These are phyloP conservation scores for Leishmania tropica DNA, from an alignment of 208 protist genomes.

Conservation along the genomic window DNA sequence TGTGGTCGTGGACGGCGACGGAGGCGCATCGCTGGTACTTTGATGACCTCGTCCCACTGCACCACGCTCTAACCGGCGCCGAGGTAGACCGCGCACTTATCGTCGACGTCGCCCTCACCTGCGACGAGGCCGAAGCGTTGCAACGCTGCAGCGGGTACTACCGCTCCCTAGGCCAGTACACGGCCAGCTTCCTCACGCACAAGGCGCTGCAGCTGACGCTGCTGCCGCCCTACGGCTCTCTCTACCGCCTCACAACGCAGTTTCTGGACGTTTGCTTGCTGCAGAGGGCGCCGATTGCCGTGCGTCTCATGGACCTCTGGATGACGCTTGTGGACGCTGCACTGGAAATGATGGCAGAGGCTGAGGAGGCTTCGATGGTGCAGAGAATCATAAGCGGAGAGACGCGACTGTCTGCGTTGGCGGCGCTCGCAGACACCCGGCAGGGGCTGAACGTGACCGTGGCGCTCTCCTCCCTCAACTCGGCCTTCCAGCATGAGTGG, in stretches of 20 bases:
- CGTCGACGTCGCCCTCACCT: slow-evolving; percentile 6
- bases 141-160: slow-evolving; percentile 71
- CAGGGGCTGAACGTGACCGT: slow-evolving; percentile 22
- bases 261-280: slow-evolving; percentile 75
- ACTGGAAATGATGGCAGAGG: slow-evolving; percentile 27
- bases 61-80: slow-evolving; percentile 15
- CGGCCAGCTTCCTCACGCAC: slow-evolving; percentile 67
- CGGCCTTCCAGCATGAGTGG: slow-evolving; percentile 64
- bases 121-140: slow-evolving; percentile 41
- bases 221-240: slow-evolving; percentile 68
- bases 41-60: slow-evolving; percentile 8
- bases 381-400: slow-evolving; percentile 5
- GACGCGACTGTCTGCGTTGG: slow-evolving; percentile 12
- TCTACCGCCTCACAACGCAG: slow-evolving; percentile 57
- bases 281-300: slow-evolving; percentile 54
- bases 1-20: slow-evolving; percentile 27
- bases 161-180: slow-evolving; percentile 48
- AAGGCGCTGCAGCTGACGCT: slow-evolving; percentile 85
- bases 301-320: slow-evolving; percentile 60
- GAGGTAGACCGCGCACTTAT: slow-evolving; percentile 21
- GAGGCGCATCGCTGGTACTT: slow-evolving; percentile 35
- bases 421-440: slow-evolving; percentile 14
- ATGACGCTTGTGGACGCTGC: slow-evolving; percentile 20
- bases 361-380: slow-evolving; percentile 23
- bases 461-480: slow-evolving; percentile 41